Evolutionary conservation across 2,329 filamentous ascomycete genomes (phyloP).

Genomic region (Colletotrichum coccodes): DNA sequence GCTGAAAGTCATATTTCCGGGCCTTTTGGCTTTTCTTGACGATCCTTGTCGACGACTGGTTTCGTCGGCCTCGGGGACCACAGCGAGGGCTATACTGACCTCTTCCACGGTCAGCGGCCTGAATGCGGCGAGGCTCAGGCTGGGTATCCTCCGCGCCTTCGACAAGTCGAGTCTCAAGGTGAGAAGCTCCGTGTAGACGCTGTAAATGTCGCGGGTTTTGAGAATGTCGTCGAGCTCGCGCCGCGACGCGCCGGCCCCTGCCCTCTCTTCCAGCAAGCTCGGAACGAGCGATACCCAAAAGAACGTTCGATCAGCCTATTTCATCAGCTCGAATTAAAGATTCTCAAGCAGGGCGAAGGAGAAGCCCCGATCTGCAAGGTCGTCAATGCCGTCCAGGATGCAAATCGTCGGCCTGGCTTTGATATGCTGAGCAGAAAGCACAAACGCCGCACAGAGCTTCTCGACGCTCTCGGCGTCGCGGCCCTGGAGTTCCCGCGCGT

Average conservation of each 20-base stretch:
- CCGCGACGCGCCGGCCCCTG: conserved; percentile 25
- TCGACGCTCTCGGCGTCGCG: neutral
- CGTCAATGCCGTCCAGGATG: conserved; percentile 35
- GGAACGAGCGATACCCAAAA: conserved; percentile 37
- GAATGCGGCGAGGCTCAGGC: conserved; percentile 31
- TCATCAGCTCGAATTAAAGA: conserved; percentile 24
- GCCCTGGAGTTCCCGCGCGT: neutral
- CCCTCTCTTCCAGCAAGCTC: conserved; percentile 28
- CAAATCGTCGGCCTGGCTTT: conserved; percentile 31
- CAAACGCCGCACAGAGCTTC: conserved; percentile 10
- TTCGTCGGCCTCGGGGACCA: neutral
- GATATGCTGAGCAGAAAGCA: neutral
- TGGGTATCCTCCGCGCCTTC: conserved; percentile 32
- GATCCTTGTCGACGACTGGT: neutral
- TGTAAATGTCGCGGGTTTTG: conserved; percentile 28
- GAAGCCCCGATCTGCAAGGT: conserved; percentile 24
- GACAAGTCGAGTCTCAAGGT: conserved; percentile 10
- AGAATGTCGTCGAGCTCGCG: conserved; percentile 32
- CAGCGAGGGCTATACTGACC: conserved; percentile 34
- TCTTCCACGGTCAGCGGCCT: conserved; percentile 34
- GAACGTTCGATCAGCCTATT: conserved; percentile 36
- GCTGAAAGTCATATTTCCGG: conserved; percentile 7
- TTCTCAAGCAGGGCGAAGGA: conserved; percentile 22
- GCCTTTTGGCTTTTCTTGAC: neutral
- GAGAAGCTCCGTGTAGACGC: conserved; percentile 33